Conservation (phyloP, 257 asterid genomes). For the Penstemon eatonii region DNA sequence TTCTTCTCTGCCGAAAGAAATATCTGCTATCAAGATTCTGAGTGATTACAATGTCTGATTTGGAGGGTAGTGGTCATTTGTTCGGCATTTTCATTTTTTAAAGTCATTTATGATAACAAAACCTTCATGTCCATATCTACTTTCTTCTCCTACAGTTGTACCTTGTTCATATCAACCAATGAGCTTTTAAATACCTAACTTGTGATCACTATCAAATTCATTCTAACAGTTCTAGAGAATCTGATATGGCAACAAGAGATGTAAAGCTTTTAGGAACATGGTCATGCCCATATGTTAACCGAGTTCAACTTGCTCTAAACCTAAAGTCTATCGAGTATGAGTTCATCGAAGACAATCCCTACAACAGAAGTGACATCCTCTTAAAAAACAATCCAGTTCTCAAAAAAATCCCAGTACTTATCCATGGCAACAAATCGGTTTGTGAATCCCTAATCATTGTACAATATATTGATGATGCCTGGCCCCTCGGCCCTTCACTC, state of each 20-base stretch:
- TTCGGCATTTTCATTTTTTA: too few relatives aligned
- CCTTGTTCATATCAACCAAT: too few relatives aligned
- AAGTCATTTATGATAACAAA: too few relatives aligned
- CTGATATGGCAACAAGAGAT: conserved; percentile 38
- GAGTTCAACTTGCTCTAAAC: conserved; percentile 47
- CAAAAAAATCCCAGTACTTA: conserved; percentile 58
- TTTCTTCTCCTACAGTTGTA: too few relatives aligned
- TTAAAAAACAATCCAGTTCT: conserved; percentile 47
- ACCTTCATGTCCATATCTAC: too few relatives aligned
- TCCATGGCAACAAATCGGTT: conserved; percentile 34
- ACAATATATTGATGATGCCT: conserved; percentile 38
- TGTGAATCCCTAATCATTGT: conserved; percentile 50
- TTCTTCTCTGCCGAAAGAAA: too few relatives aligned
- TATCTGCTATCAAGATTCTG: too few relatives aligned
- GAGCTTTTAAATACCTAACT: too few relatives aligned
- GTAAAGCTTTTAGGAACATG: conserved; percentile 45
- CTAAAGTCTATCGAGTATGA: conserved; percentile 52
- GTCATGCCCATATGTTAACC: conserved; percentile 43
- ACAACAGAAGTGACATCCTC: conserved; percentile 40
- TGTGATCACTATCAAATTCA: too few relatives aligned
- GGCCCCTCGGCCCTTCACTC: conserved; percentile 31
- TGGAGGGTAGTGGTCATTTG: too few relatives aligned
- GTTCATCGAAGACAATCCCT: conserved; percentile 29
- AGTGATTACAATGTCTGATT: too few relatives aligned
- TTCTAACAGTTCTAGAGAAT: background rate